Evolutionary conservation across 2,329 filamentous ascomycete genomes (phyloP).

Genomic region (Trichoderma asperellum): DNA sequence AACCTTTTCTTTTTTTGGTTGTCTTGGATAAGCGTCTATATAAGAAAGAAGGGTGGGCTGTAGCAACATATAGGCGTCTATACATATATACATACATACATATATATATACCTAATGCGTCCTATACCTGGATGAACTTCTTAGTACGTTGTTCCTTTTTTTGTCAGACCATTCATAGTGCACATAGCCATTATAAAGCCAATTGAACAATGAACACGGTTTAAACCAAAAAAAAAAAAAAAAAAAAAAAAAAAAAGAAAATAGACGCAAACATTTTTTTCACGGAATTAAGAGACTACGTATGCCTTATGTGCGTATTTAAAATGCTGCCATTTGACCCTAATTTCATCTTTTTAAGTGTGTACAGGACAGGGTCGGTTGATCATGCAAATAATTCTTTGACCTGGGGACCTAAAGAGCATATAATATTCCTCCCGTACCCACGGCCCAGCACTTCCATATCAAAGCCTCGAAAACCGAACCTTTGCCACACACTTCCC

Average conservation of each 20-base stretch:
- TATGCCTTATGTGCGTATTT: constrained; percentile 23
- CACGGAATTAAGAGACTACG: constrained; percentile 27
- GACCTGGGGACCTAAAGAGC: constrained; percentile 46
- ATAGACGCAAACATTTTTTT: constrained; percentile 20
- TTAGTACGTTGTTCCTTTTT: background rate
- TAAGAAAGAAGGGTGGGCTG: background rate
- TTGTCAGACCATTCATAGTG: background rate
- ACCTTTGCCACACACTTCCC: constrained; percentile 42
- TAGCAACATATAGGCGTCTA: background rate
- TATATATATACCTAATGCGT: background rate
- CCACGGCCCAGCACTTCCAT: constrained; percentile 40
- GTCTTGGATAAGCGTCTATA: background rate
- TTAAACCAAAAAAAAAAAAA: constrained; percentile 18
- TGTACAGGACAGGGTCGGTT: constrained; percentile 43
- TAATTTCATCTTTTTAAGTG: constrained; percentile 35
- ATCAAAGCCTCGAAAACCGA: constrained; percentile 44
- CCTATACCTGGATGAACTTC: background rate
- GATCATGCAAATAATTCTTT: constrained; percentile 49
- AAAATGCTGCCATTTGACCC: constrained; percentile 40
- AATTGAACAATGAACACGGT: background rate
- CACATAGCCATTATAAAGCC: background rate
- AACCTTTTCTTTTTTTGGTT: background rate
- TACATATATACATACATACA: too few relatives aligned
- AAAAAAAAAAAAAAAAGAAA: constrained; percentile 25
- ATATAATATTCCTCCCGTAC: constrained; percentile 43